Evolutionary conservation across 176 grass and related monocot genomes (phyloP), one percentile per base, ranked within the genome.

Genomic region (Thinopyrum elongatum): DNA sequence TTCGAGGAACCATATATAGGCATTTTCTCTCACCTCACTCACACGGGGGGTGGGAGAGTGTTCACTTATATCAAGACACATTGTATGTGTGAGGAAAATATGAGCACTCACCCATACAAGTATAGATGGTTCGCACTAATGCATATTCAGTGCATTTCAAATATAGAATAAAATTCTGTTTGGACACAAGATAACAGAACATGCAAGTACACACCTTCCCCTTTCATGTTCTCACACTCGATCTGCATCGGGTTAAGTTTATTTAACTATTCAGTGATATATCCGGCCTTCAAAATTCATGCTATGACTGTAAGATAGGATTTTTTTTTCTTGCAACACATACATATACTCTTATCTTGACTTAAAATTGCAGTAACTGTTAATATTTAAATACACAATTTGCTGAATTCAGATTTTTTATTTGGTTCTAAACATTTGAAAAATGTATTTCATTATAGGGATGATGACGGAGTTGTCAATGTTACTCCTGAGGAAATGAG

Each of bases 401-500:
- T 25, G 21, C 47, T 71, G 58, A 69, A 63, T 33, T 53, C 72
- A 46, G 17, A 14, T 71, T 60, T 23, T 79, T 76, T 75, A 58
- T 22, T 86, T 41, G 15, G 15, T 44, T 85, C 60, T 85, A 23
- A 83, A 74, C 27, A 62, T 86, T 82, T 23, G 41, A 71, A 49
- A 15, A 66, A 87, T 82, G 8, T 71, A 65, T 85, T 86, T 82
- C 60, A 59, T 84, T 86, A 28, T 78, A 97, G 94, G 65, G 83
- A 90, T 80, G 65, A 71, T 14, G 80, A 89, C 3, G 73, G 30
- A 80, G 80, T 70, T 79, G 65, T 90, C 38, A 73, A 93, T 87
- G 77, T 88, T 67, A 91, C 85, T 83, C 66, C 66, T 17, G 89
- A 92, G 78, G 89, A 98, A 93, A 90, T 95, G 84, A 98, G 86